Evolutionary conservation across 768 basidiomycete species (phyloP), one percentile per base, ranked within the genome.

Genomic region (Lactarius tabidus): DNA sequence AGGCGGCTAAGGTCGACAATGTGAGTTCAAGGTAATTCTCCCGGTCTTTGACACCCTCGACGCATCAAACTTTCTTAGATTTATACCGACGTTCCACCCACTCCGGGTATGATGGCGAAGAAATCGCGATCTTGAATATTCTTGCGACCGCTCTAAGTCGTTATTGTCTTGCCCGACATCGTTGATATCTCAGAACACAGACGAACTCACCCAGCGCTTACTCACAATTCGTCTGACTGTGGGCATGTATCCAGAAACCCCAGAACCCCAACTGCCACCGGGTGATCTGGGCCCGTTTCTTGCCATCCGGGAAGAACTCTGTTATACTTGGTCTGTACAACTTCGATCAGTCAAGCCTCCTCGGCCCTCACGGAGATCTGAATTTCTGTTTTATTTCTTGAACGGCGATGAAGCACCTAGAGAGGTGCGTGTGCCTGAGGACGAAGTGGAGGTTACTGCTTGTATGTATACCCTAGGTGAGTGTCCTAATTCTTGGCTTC

Each of bases 261-360:
- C 65, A 12, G 67, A 43, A 12, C 55, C 2, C 39, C 65, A 12
- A 35, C 53, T 10, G 61, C 88, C 57, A 73, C 90, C 51, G 81
- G 8, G 18, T 92, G 41, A 31, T 89, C 91, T 18, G 81, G 91
- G 63, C 89, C 87, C 1, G 86, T 85, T 69, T 86, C 84, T 48
- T 80, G 77, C 56, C 73, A 71, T 60, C 79, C 87, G 17, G 86
- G 89, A 55, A 78, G 79, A n/a, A n/a, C 33, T 78, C 91, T 33
- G 74, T 88, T 17, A 80, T 93, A 15, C 75, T 92, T 0, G 89
- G 89, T 15, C 33, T 33, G 33, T 33, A n/a, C n/a, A n/a, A n/a
- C n/a, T n/a, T n/a, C n/a, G n/a, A n/a, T n/a, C n/a, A n/a, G n/a
- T n/a, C n/a, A n/a, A n/a, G n/a, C n/a, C n/a, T n/a, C n/a, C n/a